Evolutionary conservation across 1,139 yeast species (phyloP).

Genomic region (Yamadazyma epiphylla): DNA sequence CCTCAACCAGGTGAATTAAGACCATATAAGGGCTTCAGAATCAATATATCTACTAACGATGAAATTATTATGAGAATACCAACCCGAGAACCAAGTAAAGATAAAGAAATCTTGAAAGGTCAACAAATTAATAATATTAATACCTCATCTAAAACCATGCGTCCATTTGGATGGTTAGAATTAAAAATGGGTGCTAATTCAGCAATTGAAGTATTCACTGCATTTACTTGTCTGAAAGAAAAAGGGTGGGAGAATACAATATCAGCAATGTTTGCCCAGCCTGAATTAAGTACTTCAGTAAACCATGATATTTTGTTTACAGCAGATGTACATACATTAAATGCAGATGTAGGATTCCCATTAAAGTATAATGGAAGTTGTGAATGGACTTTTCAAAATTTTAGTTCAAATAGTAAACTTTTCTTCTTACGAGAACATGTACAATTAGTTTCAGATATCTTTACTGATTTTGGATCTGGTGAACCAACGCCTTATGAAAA

Average conservation of each 20-base stretch:
- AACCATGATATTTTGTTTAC: slow-evolving; percentile 77
- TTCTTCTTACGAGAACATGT: slow-evolving; percentile 84
- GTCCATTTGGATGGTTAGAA: slow-evolving; percentile 94
- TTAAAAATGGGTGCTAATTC: slow-evolving; percentile 57
- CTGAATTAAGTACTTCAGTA: slow-evolving; percentile 77
- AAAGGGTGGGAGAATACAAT: slow-evolving; percentile 60
- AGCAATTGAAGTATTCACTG: slow-evolving; percentile 41
- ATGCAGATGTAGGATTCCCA: slow-evolving; percentile 65
- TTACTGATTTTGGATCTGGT: slow-evolving; percentile 76
- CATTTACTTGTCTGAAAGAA: slow-evolving; percentile 47
- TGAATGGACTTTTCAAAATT: slow-evolving; percentile 59
- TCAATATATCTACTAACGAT: slow-evolving; percentile 57
- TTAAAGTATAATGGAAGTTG: slow-evolving; percentile 78
- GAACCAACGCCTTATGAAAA: slow-evolving; percentile 69
- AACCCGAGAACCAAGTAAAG: slow-evolving; percentile 79
- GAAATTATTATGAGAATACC: slow-evolving; percentile 74
- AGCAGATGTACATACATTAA: slow-evolving; percentile 56
- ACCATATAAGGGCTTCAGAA: slow-evolving; percentile 51
- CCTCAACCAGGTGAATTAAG: slow-evolving; percentile 50
- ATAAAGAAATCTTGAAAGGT: slow-evolving; percentile 31
- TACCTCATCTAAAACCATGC: slow-evolving; percentile 8
- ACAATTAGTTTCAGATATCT: slow-evolving; percentile 66
- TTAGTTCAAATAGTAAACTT: slow-evolving; percentile 50
- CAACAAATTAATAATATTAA: slow-evolving; percentile 10
- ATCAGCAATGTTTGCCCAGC: slow-evolving; percentile 44